Base-by-base conservation (phyloP, 768 basidiomycete species). In the Tulasnella sp. region DNA sequence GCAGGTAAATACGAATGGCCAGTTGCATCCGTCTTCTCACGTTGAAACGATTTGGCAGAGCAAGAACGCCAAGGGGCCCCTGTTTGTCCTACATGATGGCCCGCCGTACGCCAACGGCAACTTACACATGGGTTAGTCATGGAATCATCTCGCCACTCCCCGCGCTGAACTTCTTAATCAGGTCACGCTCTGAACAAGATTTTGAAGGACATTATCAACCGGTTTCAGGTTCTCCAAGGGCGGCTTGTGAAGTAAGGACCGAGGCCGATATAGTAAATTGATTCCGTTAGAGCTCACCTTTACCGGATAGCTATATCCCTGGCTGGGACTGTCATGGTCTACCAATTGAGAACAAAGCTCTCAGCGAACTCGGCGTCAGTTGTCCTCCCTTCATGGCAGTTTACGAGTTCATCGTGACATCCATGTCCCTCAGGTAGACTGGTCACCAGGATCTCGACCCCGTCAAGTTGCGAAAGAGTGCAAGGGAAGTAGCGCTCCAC, bases 291-390 rank as follows among this genome's bases (percentile, higher is more conserved):
- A n/a, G n/a, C n/a, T n/a, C n/a, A n/a, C n/a, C n/a, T n/a, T 29
- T 34, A 29, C 55, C 49, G 34, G 11, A n/a, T 57, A 97, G 94
- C 65, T 97, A 93, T 70, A 69, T 86, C 12, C 93, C 94, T 34
- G 94, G 94, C 8, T 99, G 91, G 90, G 94, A 99, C 65, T 98
- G 94, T 64, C 94, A 99, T 67, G 94, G 94, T 5, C 79, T 97
- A 11, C 94, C 94, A 0, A 97, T 98, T 60, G 94, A 98, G 68
- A 89, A 90, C 62, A 97, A 96, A 65, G 87, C 92, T 0, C 71
- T 99, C 34, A 74, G 84, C 59, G 77, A 84, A 21, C 73, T 94
- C 87, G 21, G 23, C 14, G 3, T 19, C 45, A n/a, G 48, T 40
- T 23, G 9, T 17, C 36, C 17, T 39, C 6, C 21, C 46, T 48